Evolutionary conservation across 331 rosid species (phyloP).

Genomic region (Quercus phellos): DNA sequence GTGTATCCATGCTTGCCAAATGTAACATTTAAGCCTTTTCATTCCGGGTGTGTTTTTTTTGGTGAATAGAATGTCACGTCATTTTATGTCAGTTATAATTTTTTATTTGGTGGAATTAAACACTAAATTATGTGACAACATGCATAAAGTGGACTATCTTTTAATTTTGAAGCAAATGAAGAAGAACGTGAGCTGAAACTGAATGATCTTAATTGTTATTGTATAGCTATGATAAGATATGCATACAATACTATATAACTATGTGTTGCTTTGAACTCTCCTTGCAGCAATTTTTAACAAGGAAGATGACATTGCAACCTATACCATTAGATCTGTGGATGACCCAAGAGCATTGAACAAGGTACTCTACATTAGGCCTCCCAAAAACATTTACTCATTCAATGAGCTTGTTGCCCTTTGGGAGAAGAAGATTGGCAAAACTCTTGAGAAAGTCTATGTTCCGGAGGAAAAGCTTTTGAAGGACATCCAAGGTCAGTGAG

Average conservation of each 20-base stretch:
- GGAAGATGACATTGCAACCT: slow-evolving; percentile 80
- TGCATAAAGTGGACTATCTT: too few relatives aligned
- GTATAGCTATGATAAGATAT: too few relatives aligned
- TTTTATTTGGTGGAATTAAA: too few relatives aligned
- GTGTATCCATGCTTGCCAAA: too few relatives aligned
- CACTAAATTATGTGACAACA: too few relatives aligned
- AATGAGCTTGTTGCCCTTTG: slow-evolving; percentile 83
- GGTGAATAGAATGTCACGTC: too few relatives aligned
- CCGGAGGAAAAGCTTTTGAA: slow-evolving; percentile 71
- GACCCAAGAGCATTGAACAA: slow-evolving; percentile 84
- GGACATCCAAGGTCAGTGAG: slow-evolving; percentile 55
- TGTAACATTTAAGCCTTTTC: background rate
- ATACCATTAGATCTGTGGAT: slow-evolving; percentile 78
- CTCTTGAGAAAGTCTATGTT: slow-evolving; percentile 54
- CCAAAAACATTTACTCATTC: slow-evolving; percentile 66
- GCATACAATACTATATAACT: background rate
- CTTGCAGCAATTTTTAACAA: slow-evolving; percentile 60
- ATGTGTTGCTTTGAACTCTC: background rate
- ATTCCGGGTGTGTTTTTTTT: background rate
- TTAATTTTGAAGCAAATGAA: too few relatives aligned
- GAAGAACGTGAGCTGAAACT: background rate
- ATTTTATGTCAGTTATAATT: too few relatives aligned
- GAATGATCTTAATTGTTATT: background rate
- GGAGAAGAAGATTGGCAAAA: slow-evolving; percentile 85
- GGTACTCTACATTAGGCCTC: slow-evolving; percentile 65